phyloP scores from a whole-genome alignment of 169 alveolate genomes.

The Cryptosporidium canis region DNA sequence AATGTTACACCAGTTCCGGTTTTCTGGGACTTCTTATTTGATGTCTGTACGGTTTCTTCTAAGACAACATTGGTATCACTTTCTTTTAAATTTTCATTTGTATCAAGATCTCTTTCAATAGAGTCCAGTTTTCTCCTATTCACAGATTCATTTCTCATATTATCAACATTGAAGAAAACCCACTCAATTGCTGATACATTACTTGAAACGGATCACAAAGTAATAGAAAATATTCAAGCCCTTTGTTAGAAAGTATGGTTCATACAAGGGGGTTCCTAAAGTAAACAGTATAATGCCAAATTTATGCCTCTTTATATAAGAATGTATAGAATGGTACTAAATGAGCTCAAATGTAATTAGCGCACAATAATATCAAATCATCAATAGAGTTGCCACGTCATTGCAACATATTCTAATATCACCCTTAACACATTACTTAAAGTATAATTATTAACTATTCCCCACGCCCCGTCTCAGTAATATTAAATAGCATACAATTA shows the following conservation, averaged over 20 bases:
- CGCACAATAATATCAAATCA: conserved; percentile 7
- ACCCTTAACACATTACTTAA: background rate
- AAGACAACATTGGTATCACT: background rate
- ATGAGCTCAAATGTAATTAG: background rate
- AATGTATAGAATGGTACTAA: too few relatives aligned
- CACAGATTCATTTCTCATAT: conserved; percentile 16
- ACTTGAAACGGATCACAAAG: conserved; percentile 11
- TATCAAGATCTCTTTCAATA: background rate
- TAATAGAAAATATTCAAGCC: background rate
- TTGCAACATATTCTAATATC: conserved; percentile 7
- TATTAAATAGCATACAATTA: background rate
- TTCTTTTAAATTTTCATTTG: background rate
- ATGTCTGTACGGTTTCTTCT: background rate
- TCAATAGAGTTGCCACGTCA: conserved; percentile 23
- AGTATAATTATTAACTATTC: background rate
- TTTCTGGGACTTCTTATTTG: background rate
- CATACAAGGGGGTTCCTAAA: background rate
- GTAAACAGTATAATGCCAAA: background rate
- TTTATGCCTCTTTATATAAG: too few relatives aligned
- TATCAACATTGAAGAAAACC: conserved; percentile 22
- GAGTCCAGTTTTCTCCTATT: background rate
- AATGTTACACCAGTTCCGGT: background rate
- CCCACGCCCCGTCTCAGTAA: conserved; percentile 2
- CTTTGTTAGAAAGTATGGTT: background rate
- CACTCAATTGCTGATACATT: conserved; percentile 31